Conservation (phyloP, 176 grass and related monocot genomes). For the Eragrostis curvula region DNA sequence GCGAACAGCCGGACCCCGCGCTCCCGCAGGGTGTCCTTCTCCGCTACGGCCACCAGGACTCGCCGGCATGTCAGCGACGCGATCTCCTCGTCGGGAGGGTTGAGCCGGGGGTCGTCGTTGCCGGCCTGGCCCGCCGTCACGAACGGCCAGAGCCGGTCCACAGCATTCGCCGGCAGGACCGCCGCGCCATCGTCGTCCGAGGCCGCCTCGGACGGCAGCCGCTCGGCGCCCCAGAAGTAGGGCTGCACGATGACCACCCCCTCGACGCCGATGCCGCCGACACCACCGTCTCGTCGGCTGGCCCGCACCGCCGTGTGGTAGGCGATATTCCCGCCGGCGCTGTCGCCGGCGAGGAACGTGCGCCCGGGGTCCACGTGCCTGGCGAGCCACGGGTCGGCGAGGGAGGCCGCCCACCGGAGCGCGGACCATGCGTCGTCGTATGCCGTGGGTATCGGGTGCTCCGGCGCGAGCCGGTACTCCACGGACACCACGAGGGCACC, state of each 20-base stretch:
- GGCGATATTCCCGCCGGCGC: conserved; percentile 5
- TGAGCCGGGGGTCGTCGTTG: too few species aligned
- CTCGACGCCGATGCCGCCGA: too few species aligned
- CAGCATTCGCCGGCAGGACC: not conserved
- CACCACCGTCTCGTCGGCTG: not conserved
- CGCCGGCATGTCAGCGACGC: not conserved
- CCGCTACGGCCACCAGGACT: not conserved
- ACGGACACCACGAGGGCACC: conserved; percentile 41
- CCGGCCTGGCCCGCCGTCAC: conserved; percentile 29
- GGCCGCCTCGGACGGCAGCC: not conserved
- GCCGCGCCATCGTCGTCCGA: conserved; percentile 36
- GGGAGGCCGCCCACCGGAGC: conserved; percentile 31
- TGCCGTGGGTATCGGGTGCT: conserved; percentile 47
- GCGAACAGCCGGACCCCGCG: not conserved
- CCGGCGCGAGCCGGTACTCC: conserved; percentile 56
- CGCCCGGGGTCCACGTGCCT: not conserved
- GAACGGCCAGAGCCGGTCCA: conserved; percentile 31
- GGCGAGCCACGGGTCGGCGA: conserved; percentile 9
- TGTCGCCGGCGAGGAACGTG: not conserved
- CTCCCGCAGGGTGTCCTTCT: not conserved
- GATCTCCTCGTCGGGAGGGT: conserved; percentile 12
- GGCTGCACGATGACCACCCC: conserved; percentile 15
- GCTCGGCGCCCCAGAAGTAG: conserved; percentile 16
- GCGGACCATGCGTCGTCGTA: too few species aligned
- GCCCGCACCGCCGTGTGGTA: not conserved